Evolutionary conservation across 495 filamentous ascomycete genomes (phyloP).

Genomic region (Penicillium desertorum): DNA sequence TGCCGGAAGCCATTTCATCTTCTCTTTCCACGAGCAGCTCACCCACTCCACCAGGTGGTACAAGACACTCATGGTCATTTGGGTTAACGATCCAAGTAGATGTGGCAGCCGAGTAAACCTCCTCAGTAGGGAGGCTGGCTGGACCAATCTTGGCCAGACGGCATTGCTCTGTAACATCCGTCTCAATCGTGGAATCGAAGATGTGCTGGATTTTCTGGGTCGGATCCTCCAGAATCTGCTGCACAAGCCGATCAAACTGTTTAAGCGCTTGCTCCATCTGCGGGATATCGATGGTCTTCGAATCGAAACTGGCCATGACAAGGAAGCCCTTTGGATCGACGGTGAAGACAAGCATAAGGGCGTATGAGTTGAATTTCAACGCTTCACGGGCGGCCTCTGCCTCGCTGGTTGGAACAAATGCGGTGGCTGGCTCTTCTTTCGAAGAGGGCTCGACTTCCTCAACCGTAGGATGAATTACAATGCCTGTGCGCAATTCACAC

Average conservation of each 20-base stretch:
- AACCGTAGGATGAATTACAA: constrained; percentile 3
- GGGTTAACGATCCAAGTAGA: constrained; percentile 44
- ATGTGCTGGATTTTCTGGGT: not conserved
- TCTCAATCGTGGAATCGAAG: not conserved
- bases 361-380: constrained; percentile 55
- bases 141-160: constrained; percentile 11
- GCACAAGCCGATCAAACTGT: constrained; percentile 45
- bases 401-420: constrained; percentile 24
- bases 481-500: constrained; percentile 52
- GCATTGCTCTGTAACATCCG: not conserved
- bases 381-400: constrained; percentile 26
- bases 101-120: constrained; percentile 6
- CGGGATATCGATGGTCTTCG: constrained; percentile 18
- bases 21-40: constrained; percentile 36
- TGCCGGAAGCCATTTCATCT: not conserved
- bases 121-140: constrained; percentile 25
- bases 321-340: constrained; percentile 47
- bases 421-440: constrained; percentile 1
- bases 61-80: constrained; percentile 27
- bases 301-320: constrained; percentile 55
- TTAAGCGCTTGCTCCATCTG: constrained; percentile 28
- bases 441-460: not conserved
- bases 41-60: constrained; percentile 37
- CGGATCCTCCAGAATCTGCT: constrained; percentile 21
- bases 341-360: constrained; percentile 55